Evolutionary conservation across 441 rosid species (phyloP).

Genomic region (Jatropha multifida): DNA sequence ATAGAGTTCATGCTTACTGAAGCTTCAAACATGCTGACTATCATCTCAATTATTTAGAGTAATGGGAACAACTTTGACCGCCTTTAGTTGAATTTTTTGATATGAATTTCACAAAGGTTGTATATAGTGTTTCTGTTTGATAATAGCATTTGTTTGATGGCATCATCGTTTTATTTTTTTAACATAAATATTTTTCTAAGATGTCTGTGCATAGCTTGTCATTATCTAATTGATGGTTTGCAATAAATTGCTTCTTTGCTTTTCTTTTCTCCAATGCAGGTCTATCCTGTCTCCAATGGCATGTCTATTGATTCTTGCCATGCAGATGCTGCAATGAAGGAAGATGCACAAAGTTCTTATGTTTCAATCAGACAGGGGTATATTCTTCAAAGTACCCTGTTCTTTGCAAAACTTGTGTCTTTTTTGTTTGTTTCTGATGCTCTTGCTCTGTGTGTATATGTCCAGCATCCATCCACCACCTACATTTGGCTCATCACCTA

Average conservation of each 20-base stretch:
- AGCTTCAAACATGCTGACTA: background rate
- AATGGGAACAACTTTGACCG: background rate
- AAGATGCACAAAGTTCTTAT: constrained; percentile 78
- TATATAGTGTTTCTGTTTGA: background rate
- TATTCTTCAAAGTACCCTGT: constrained; percentile 17
- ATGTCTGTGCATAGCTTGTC: background rate
- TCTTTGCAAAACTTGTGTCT: background rate
- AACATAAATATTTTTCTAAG: background rate
- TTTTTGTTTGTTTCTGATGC: constrained; percentile 22
- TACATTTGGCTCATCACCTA: constrained; percentile 89
- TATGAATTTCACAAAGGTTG: background rate
- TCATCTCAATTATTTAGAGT: background rate
- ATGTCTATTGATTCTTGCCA: constrained; percentile 40
- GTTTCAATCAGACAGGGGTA: constrained; percentile 52
- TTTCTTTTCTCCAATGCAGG: constrained; percentile 41
- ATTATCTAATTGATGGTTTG: background rate
- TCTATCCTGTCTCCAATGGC: constrained; percentile 51
- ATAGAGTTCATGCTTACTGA: background rate
- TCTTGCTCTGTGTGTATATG: constrained; percentile 18
- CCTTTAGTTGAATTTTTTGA: background rate
- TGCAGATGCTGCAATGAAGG: constrained; percentile 56
- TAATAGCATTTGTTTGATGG: background rate
- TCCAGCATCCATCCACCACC: constrained; percentile 82
- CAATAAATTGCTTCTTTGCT: background rate
- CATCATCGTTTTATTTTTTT: background rate